These are phyloP conservation scores for Musa acuminata DNA, from an alignment of 176 grass and related monocot genomes.

Conservation along the genomic window DNA sequence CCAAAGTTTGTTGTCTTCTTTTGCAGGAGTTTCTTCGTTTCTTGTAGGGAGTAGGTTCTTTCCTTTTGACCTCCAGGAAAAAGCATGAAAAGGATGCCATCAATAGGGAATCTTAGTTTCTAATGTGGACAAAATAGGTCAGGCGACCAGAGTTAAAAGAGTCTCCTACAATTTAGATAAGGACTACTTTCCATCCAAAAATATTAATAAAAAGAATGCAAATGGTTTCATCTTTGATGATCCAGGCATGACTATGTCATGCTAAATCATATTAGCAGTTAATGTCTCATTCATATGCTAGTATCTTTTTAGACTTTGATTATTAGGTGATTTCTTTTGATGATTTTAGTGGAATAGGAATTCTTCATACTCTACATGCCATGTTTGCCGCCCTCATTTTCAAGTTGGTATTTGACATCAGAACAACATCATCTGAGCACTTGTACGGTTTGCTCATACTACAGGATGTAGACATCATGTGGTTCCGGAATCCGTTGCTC, in stretches of 20 bases:
- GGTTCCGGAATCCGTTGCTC: conserved; percentile 68
- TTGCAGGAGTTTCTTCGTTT: background rate
- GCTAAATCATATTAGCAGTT: no score
- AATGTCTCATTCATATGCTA: no score
- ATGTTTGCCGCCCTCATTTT: no score
- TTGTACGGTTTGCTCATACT: background rate
- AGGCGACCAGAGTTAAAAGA: background rate
- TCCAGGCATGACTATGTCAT: no score
- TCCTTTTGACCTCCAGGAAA: background rate
- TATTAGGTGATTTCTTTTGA: no score
- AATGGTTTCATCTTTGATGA: no score
- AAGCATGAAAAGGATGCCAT: background rate
- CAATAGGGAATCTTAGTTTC: background rate
- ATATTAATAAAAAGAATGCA: background rate
- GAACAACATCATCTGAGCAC: background rate
- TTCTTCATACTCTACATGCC: no score
- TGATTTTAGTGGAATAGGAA: no score
- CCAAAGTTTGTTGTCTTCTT: background rate
- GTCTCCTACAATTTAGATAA: background rate
- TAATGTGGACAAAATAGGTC: background rate
- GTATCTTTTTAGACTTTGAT: no score
- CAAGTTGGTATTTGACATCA: background rate
- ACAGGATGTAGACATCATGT: conserved; percentile 79
- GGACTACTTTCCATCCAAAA: background rate
- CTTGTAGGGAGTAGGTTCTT: background rate